Conservation (phyloP, 164 flowering plant species). For the Amborella trichopoda region DNA sequence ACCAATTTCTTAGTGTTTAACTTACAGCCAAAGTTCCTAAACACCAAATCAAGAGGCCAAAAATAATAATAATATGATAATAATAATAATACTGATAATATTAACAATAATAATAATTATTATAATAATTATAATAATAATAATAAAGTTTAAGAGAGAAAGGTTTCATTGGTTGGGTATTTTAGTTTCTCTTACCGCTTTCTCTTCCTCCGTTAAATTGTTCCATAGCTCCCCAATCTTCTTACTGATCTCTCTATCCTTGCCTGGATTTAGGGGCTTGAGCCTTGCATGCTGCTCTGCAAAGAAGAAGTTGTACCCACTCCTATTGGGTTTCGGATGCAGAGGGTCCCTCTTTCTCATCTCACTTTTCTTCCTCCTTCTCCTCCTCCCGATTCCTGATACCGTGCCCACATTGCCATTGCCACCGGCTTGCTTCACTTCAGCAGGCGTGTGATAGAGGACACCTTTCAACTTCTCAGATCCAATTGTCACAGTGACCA, state of each 20-base stretch:
- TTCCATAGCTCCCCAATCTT: constrained; percentile 93
- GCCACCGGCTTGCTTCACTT: constrained; percentile 2
- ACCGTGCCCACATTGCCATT: constrained; percentile 7
- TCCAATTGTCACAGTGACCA: constrained; percentile 57
- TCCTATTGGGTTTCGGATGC: constrained; percentile 92
- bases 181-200: constrained; percentile 46
- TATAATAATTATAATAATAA: not conserved
- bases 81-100: not conserved
- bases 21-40: too few relatives aligned
- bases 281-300: constrained; percentile 91
- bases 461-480: constrained; percentile 70
- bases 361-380: constrained; percentile 82
- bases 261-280: constrained; percentile 78
- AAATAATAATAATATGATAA: too few relatives aligned
- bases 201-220: constrained; percentile 53
- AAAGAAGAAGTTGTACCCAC: constrained; percentile 94
- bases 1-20: too few relatives aligned
- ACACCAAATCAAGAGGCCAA: too few relatives aligned
- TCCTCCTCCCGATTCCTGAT: constrained; percentile 33
- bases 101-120: not conserved
- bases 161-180: too few relatives aligned
- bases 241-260: constrained; percentile 81
- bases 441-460: constrained; percentile 38
- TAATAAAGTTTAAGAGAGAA: too few relatives aligned
- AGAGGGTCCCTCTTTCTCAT: constrained; percentile 77